Percentiles rank a stretch among this genome's conserved stretches.
phyloP scores from a whole-genome alignment of 495 filamentous ascomycete species.

The Penicillium cosmopolitanum region DNA sequence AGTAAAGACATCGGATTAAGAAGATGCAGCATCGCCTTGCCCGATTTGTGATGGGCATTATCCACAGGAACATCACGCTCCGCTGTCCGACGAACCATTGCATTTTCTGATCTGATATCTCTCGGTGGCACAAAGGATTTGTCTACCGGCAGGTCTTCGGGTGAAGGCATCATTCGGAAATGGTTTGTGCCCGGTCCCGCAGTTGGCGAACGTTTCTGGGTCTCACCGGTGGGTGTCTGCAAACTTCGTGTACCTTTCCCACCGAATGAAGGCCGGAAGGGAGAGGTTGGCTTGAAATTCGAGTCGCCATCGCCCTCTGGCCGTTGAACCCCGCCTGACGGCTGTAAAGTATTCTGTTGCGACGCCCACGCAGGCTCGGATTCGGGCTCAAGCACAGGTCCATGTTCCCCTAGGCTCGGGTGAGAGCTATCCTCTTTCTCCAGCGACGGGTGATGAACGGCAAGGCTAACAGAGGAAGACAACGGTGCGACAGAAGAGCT shows the following conservation, averaged over 20 bases:
- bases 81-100: conserved; percentile 25
- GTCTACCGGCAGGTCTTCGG: conserved; percentile 35
- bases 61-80: conserved; percentile 40
- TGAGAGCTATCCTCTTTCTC: conserved; percentile 37
- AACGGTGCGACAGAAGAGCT: conserved; percentile 29
- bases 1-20: conserved; percentile 70
- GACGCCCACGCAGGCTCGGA: conserved; percentile 28
- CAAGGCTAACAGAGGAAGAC: conserved; percentile 38
- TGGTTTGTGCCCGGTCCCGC: conserved; percentile 32
- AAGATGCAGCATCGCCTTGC: conserved; percentile 67
- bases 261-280: conserved; percentile 42
- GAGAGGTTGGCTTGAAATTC: conserved; percentile 38
- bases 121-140: conserved; percentile 30
- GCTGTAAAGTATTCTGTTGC: conserved; percentile 36
- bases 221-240: conserved; percentile 24
- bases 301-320: conserved; percentile 37
- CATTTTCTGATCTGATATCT: conserved; percentile 34
- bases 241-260: conserved; percentile 31
- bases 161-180: conserved; percentile 41
- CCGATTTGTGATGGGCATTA: conserved; percentile 41
- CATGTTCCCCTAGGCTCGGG: conserved; percentile 40
- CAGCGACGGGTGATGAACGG: conserved; percentile 30
- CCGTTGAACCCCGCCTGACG: conserved; percentile 24
- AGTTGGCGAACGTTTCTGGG: conserved; percentile 37
- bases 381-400: conserved; percentile 3